Evolutionary conservation across 352 stramenopile genomes (phyloP), one percentile per base, ranked within the genome.

Genomic region (Aphanomyces cochlioides): DNA sequence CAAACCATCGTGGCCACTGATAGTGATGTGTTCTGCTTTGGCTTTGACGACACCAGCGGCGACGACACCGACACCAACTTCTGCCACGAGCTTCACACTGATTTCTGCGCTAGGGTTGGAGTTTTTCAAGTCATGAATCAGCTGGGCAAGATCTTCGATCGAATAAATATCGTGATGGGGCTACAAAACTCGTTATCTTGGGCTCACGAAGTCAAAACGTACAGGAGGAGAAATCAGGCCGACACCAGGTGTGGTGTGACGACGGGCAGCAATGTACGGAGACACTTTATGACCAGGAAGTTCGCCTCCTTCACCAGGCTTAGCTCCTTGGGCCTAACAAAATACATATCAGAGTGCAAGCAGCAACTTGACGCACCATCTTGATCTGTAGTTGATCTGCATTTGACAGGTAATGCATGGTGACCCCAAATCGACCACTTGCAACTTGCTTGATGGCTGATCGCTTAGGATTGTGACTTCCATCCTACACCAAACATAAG

Each of bases 131-230:
- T 99, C 96, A 81, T 99, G 93, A 74, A 99, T 98, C 40, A 99
- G 84, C 79, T 99, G 96, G 4, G 95, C 95, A 53, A 99, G 77
- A 86, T 99, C 95, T 80, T 99, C 96, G 72, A 99, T 98, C 8
- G 93, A 98, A 79, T 99, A 99, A 81, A 99, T 98, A 76, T 99
- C 96, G 79, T 99, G 96, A 72, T 99, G 96, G 15, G 96, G 96
- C 72, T 67, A 67, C 38, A 53, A 5, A 21, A 8, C 17, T 41
- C 7, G 37, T 66, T 19, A 48, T 40, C 19, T 41, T 43, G 7
- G 19, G n/a, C 15, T 7, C 36, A 63, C 8, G 36, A 17, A 37
- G 56, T 17, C 12, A 21, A 12, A 21, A 17, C 41, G 21, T 56
- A 67, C 59, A 45, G 96, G 95, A 57, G 96, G 96, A 3, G 93